Evolutionary conservation across 2,329 filamentous ascomycete species (phyloP).

Genomic region (Fusarium sterilihyphosum): DNA sequence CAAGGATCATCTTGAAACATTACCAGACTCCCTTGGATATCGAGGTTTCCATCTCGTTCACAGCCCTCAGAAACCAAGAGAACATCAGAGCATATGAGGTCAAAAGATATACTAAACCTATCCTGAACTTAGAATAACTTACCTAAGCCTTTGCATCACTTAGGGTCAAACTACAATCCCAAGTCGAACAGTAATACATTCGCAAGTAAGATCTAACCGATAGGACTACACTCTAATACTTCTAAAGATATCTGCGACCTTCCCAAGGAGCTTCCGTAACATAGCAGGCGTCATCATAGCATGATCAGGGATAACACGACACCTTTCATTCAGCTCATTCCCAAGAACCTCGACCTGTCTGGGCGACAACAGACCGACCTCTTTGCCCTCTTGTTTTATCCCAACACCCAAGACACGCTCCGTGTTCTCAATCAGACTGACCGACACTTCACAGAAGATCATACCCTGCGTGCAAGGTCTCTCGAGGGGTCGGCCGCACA

Average conservation of each 20-base stretch:
- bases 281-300: background rate
- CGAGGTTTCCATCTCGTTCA: too few relatives aligned
- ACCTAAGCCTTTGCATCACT: too few relatives aligned
- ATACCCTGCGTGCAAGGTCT: background rate
- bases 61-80: too few relatives aligned
- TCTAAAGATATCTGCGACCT: background rate
- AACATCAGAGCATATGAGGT: too few relatives aligned
- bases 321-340: background rate
- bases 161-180: background rate
- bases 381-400: rapidly evolving
- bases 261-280: background rate
- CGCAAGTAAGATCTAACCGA: background rate
- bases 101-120: background rate
- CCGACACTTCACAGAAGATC: background rate
- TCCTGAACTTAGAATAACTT: too few relatives aligned
- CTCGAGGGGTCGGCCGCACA: rapidly evolving
- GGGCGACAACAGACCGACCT: background rate
- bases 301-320: background rate
- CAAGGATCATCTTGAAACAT: too few relatives aligned
- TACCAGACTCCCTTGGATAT: too few relatives aligned
- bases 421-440: background rate
- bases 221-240: background rate
- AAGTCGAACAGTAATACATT: rapidly evolving
- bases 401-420: background rate
- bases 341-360: background rate